These are phyloP conservation scores for Neurospora sp. DNA, from an alignment of 2,329 filamentous ascomycete genomes.

Conservation along the genomic window DNA sequence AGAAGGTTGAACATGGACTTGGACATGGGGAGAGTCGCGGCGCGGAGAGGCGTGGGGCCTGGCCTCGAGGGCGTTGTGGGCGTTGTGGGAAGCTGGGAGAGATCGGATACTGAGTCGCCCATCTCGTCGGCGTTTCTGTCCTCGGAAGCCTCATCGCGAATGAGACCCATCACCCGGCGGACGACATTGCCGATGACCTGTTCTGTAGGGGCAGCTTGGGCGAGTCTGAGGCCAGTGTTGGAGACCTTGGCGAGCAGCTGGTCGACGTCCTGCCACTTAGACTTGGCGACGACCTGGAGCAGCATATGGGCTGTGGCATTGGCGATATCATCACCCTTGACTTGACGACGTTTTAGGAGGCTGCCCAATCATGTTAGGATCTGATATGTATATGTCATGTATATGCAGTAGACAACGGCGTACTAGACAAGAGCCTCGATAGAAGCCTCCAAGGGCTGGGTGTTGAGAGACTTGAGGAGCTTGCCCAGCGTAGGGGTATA, in stretches of 20 bases:
- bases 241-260: constrained; percentile 73
- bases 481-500: constrained; percentile 65
- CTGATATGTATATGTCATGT: constrained; percentile 4
- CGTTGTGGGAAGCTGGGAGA: constrained; percentile 14
- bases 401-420: not conserved
- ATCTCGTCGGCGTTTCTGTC: constrained; percentile 53
- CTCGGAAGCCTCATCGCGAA: constrained; percentile 82
- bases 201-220: constrained; percentile 78
- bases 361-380: constrained; percentile 31
- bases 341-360: constrained; percentile 83
- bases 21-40: constrained; percentile 53
- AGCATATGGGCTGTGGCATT: constrained; percentile 85
- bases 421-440: constrained; percentile 79
- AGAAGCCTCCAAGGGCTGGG: constrained; percentile 65
- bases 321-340: constrained; percentile 78
- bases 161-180: constrained; percentile 76
- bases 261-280: constrained; percentile 66
- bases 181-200: constrained; percentile 93
- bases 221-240: constrained; percentile 65
- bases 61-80: constrained; percentile 5
- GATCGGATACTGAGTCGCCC: constrained; percentile 46
- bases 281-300: constrained; percentile 72
- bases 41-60: constrained; percentile 28
- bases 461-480: constrained; percentile 70
- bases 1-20: constrained; percentile 86